Evolutionary conservation across 306 rosid genomes (phyloP), one percentile per base, ranked within the genome.

Genomic region (Datisca glomerata): DNA sequence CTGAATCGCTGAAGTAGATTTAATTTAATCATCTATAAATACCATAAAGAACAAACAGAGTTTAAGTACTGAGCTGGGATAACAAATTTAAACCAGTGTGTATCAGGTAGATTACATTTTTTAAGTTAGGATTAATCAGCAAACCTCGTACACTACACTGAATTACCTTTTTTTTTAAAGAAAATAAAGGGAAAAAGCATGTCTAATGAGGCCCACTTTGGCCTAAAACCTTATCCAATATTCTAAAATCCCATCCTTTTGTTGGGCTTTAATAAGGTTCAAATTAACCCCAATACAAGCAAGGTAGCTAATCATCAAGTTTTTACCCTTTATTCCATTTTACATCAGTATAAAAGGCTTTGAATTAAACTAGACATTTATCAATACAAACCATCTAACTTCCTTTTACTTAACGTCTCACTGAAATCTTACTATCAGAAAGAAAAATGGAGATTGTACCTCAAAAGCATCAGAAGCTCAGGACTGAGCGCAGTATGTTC

Each of bases 261-360:
- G 49, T 61, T 48, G 14, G 36, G 23, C 17, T 43, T 21, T 24
- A 63, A 63, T n/a, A n/a, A n/a, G n/a, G n/a, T n/a, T n/a, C n/a
- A n/a, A n/a, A n/a, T n/a, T n/a, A n/a, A 59, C 76, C 65, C 50
- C 45, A 41, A 18, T 24, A 44, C 63, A 80, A 80, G 93, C 71
- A 80, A 76, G 79, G 85, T 61, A 73, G 53, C 65, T 24, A 59
- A 47, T 50, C 41, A 51, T 14, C 27, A 14, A 31, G 3, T 32
- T 50, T 41, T 40, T 27, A 11, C 43, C 38, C 16, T 41, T 53
- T 28, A 17, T 10, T 53, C 49, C 41, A 29, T 53, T 53, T 53
- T 41, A 29, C 10, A 8, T n/a, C 7, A 12, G 3, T 53, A 53
- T 53, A 18, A 34, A 53, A 28, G 6, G 18, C 4, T 35, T 21